These are phyloP conservation scores for Neltuma alba DNA, from an alignment of 306 rosid species.

Conservation along the genomic window DNA sequence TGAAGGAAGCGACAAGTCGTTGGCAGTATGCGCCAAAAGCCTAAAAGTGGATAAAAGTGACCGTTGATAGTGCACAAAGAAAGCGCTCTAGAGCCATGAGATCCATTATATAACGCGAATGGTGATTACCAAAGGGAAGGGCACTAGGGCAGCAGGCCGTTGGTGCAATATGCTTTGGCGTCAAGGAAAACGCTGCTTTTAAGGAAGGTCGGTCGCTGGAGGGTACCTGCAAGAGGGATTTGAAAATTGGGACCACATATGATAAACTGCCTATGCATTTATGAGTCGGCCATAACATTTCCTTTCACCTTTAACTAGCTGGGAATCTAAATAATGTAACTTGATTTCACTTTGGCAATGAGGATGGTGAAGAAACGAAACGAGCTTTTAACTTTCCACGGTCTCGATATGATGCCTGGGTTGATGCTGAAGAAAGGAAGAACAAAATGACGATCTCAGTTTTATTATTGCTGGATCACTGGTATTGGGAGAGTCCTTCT, in stretches of 20 bases:
- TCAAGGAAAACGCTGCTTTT: constrained; percentile 19
- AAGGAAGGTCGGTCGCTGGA: background rate
- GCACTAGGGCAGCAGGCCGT: background rate
- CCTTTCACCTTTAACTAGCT: background rate
- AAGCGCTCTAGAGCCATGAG: background rate
- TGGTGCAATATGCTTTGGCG: background rate
- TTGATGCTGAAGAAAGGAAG: background rate
- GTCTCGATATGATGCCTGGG: background rate
- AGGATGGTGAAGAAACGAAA: background rate
- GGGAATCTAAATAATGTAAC: background rate
- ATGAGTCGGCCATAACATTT: background rate
- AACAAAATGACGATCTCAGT: background rate
- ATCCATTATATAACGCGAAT: background rate
- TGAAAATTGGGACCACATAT: constrained; percentile 1
- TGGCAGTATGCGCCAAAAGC: background rate
- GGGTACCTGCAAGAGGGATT: background rate
- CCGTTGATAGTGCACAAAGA: constrained; percentile 12
- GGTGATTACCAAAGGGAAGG: background rate
- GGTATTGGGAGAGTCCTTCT: too few relatives aligned
- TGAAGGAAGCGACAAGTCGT: background rate
- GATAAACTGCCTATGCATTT: too few relatives aligned
- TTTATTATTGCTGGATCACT: too few relatives aligned
- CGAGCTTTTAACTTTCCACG: background rate
- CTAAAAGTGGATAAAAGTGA: constrained; percentile 23
- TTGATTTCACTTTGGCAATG: background rate